Evolutionary conservation across 345 rosid genomes (phyloP).

Genomic region (Salix suchowensis): DNA sequence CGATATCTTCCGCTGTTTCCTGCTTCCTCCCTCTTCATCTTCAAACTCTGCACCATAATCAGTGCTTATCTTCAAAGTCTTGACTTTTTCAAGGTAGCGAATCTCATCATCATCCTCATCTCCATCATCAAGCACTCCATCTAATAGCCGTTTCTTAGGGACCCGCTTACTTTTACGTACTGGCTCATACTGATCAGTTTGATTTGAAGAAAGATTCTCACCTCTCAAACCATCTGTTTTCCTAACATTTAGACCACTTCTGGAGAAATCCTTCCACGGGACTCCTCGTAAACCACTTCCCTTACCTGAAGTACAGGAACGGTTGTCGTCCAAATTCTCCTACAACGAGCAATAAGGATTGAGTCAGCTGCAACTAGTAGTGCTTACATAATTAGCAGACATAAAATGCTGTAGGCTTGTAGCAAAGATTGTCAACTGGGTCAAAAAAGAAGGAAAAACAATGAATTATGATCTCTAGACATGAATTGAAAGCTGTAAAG

Average conservation of each 20-base stretch:
- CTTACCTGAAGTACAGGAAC: conserved; percentile 18
- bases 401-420: not conserved
- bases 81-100: conserved; percentile 26
- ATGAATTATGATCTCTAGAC: not conserved
- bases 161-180: conserved; percentile 28
- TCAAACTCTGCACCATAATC: conserved; percentile 28
- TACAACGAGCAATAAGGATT: conserved; percentile 5
- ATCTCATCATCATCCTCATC: conserved; percentile 27
- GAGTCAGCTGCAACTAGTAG: not conserved
- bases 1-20: conserved; percentile 22
- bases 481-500: not conserved
- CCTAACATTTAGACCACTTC: conserved; percentile 19
- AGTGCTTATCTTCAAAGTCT: conserved; percentile 14
- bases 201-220: conserved; percentile 25
- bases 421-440: not conserved
- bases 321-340: conserved; percentile 19
- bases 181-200: conserved; percentile 16
- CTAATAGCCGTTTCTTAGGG: conserved; percentile 18
- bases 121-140: conserved; percentile 25
- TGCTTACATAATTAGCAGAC: not conserved
- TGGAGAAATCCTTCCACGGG: conserved; percentile 19
- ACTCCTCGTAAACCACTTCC: conserved; percentile 17
- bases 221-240: conserved; percentile 22
- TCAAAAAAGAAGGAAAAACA: not conserved
- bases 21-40: conserved; percentile 22